Percentiles rank a stretch among this genome's conserved stretches.
Evolutionary conservation across 352 stramenopile genomes (phyloP).

Genomic region (Pilasporangium apinafurcum): DNA sequence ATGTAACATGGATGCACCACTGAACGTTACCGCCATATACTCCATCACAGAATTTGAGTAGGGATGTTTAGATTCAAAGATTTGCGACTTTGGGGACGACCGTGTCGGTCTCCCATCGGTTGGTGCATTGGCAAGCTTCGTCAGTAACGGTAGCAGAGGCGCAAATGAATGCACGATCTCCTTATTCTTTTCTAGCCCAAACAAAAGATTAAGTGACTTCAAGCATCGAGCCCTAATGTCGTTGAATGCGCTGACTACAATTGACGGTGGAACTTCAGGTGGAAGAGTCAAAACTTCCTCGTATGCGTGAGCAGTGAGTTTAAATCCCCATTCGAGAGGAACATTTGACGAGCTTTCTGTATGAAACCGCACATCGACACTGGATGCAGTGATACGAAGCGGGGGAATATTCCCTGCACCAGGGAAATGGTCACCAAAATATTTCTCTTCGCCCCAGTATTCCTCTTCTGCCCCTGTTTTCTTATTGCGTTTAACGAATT

Average conservation of each 20-base stretch:
- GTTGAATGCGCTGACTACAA: slow-evolving; percentile 27
- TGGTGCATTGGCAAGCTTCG: slow-evolving; percentile 33
- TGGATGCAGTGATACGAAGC: slow-evolving; percentile 53
- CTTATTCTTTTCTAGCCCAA: slow-evolving; percentile 14
- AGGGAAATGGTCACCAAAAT: slow-evolving; percentile 66
- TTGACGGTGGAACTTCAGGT: slow-evolving; percentile 44
- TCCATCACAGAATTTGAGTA: slow-evolving; percentile 78
- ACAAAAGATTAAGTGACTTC: slow-evolving; percentile 35
- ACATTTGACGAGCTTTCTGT: slow-evolving; percentile 36
- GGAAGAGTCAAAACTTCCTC: slow-evolving; percentile 42
- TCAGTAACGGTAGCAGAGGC: slow-evolving; percentile 23
- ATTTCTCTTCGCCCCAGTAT: slow-evolving; percentile 72
- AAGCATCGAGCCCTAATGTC: slow-evolving; percentile 56
- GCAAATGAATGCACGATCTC: slow-evolving; percentile 5
- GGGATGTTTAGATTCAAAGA: slow-evolving; percentile 82
- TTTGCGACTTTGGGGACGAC: slow-evolving; percentile 40
- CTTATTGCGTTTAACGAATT: slow-evolving; percentile 52
- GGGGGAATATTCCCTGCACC: slow-evolving; percentile 44
- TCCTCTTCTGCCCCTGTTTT: slow-evolving; percentile 11
- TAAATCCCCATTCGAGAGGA: slow-evolving; percentile 74
- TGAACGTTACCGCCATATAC: slow-evolving; percentile 79
- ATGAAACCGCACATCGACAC: slow-evolving; percentile 68
- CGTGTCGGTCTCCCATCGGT: slow-evolving; percentile 39
- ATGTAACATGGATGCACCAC: slow-evolving; percentile 41
- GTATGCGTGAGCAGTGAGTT: slow-evolving; percentile 62